Evolutionary conservation across 163 green algal species (phyloP), one percentile per base, ranked within the genome.

Genomic region (Volvox carteri): DNA sequence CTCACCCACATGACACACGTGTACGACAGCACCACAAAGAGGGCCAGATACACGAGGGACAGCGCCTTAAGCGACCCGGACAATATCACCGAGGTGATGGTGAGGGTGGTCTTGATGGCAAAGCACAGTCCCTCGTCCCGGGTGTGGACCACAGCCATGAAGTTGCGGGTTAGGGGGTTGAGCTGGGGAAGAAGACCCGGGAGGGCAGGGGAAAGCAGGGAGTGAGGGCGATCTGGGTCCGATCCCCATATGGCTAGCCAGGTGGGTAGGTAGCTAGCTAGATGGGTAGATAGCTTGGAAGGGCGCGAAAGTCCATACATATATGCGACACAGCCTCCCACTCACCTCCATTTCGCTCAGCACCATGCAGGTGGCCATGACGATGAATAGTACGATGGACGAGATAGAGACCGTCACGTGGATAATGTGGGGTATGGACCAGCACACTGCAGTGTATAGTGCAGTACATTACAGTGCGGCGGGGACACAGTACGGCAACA

Each of bases 391-490:
- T 19, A 87, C 62, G 18, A 87, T 78, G 6, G 62, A 78, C 33
- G 39, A 37, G 5, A 68, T 48, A 11, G 86, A 79, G 41, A 90
- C 75, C 30, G 30, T 67, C 44, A 78, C 86, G 44, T 90, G 86
- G 46, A 90, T 65, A 4, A 90, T 75, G 16, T 90, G 86, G 14
- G 86, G 86, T 62, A 86, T 90, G 11, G 86, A 81, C 76, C 86
- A 86, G 62, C 86, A 90, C n/a, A 65, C 86, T 90, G 86, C 75
- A 4, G 25, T 58, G 16, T 16, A 16, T 25, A 58, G 50, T 16
- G 16, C 50, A 16, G 16, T 16, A 58, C n/a, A n/a, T n/a, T n/a
- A n/a, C n/a, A n/a, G n/a, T n/a, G n/a, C n/a, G n/a, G n/a, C n/a
- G n/a, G n/a, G n/a, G n/a, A n/a, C n/a, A n/a, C n/a, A n/a, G n/a